Evolutionary conservation across 208 protist genomes (phyloP).

Genomic region (Spongospora subterranea): DNA sequence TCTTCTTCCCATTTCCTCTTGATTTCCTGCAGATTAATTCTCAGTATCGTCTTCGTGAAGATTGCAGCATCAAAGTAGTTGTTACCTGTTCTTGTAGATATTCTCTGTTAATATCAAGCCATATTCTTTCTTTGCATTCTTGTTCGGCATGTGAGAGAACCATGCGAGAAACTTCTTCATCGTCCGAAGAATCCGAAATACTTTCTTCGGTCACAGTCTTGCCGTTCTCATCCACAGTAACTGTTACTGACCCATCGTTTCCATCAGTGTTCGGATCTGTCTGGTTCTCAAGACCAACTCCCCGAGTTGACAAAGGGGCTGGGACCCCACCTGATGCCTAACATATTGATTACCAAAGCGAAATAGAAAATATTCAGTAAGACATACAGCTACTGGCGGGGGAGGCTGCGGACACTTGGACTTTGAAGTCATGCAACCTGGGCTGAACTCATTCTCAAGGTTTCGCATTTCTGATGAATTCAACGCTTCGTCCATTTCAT

Average conservation of each 20-base stretch:
- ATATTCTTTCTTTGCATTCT: slow-evolving; percentile 9
- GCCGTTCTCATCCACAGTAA: neutral
- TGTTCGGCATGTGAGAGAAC: neutral
- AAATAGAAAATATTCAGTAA: too few species aligned
- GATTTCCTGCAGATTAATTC: slow-evolving; percentile 8
- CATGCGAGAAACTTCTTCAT: slow-evolving; percentile 16
- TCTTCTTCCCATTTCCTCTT: slow-evolving; percentile 1
- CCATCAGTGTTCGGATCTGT: neutral
- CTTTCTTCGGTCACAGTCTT: neutral
- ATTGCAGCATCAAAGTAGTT: neutral
- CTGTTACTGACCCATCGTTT: neutral
- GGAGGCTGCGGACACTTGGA: too few species aligned
- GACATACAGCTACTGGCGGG: too few species aligned
- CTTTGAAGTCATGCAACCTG: neutral
- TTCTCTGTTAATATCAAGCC: slow-evolving; percentile 17
- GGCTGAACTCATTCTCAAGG: neutral
- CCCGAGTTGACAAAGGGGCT: neutral
- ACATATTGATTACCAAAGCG: too few species aligned
- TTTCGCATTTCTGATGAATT: neutral
- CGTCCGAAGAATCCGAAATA: neutral
- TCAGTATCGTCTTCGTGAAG: neutral
- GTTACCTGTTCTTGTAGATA: slow-evolving; percentile 26
- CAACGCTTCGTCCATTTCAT: neutral
- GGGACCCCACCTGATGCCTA: too few species aligned
- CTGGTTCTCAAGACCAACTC: neutral